phyloP scores from a whole-genome alignment of 441 rosid genomes.

The Corymbia calophylla region DNA sequence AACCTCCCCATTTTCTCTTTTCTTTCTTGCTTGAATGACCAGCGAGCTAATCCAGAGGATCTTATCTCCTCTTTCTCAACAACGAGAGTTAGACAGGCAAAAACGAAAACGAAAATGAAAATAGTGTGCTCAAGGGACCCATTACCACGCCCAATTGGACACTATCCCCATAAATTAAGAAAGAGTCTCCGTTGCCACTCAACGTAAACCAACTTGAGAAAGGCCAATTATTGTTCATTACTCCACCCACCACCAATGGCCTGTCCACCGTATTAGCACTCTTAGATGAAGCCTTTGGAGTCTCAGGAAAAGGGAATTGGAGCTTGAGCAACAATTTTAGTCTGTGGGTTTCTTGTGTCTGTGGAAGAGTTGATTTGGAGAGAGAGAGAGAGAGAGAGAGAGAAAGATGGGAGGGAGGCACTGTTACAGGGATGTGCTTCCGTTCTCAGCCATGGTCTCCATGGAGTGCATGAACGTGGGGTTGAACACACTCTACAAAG shows the following conservation, averaged over 20 bases:
- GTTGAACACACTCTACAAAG: constrained; percentile 18
- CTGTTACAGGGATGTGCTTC: constrained; percentile 10
- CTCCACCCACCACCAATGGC: not conserved
- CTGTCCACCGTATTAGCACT: not conserved
- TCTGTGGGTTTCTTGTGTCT: not conserved
- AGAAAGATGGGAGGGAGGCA: not conserved
- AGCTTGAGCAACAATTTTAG: not conserved
- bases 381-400: no score
- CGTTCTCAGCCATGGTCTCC: constrained; percentile 39
- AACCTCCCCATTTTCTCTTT: not conserved
- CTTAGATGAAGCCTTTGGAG: not conserved
- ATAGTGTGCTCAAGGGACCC: not conserved
- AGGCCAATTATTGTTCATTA: not conserved
- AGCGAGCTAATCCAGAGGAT: not conserved
- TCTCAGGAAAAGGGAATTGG: not conserved
- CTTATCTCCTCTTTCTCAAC: not conserved
- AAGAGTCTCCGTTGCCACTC: not conserved
- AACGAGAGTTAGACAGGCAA: not conserved
- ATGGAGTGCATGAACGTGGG: constrained; percentile 44
- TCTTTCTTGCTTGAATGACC: not conserved
- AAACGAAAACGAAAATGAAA: not conserved
- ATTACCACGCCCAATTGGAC: not conserved
- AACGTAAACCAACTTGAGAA: not conserved
- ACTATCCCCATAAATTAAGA: not conserved
- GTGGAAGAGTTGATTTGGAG: not conserved